Evolutionary conservation across 345 rosid genomes (phyloP).

Genomic region (Arabis hirsuta): DNA sequence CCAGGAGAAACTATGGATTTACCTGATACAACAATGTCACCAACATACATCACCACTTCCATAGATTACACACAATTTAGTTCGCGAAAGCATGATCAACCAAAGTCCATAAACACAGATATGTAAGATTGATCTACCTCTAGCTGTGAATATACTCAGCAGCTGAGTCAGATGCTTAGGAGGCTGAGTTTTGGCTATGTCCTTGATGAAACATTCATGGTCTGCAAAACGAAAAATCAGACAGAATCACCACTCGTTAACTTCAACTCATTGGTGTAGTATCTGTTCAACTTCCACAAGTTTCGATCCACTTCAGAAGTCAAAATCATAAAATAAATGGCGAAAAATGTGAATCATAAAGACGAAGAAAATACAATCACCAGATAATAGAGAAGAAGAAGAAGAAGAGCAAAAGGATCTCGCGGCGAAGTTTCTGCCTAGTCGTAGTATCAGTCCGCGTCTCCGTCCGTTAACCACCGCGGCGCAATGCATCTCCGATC

Average conservation of each 20-base stretch:
- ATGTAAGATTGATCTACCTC: constrained; percentile 50
- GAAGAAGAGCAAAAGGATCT: constrained; percentile 49
- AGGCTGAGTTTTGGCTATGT: constrained; percentile 66
- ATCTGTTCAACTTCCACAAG: too few relatives aligned
- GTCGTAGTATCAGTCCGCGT: constrained; percentile 49
- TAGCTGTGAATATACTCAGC: constrained; percentile 57
- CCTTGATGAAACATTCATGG: constrained; percentile 61
- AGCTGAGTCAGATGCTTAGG: constrained; percentile 66
- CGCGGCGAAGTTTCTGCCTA: constrained; percentile 42
- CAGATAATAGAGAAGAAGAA: constrained; percentile 45
- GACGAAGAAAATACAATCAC: constrained; percentile 36
- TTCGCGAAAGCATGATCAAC: background rate
- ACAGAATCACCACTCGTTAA: background rate
- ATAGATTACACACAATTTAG: background rate
- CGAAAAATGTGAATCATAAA: background rate
- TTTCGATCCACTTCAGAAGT: background rate
- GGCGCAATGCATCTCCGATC: constrained; percentile 52
- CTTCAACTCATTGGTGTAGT: background rate
- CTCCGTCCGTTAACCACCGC: constrained; percentile 46
- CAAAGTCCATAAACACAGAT: background rate
- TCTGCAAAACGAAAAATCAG: constrained; percentile 46
- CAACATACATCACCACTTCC: constrained; percentile 6
- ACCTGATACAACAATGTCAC: constrained; percentile 47
- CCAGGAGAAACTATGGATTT: constrained; percentile 75
- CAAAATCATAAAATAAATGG: background rate